A percentile compares a stretch with the other conserved stretches of the same genome.
These are phyloP conservation scores for Didymella segeticola DNA, from an alignment of 2,329 filamentous ascomycete species.

Conservation along the genomic window DNA sequence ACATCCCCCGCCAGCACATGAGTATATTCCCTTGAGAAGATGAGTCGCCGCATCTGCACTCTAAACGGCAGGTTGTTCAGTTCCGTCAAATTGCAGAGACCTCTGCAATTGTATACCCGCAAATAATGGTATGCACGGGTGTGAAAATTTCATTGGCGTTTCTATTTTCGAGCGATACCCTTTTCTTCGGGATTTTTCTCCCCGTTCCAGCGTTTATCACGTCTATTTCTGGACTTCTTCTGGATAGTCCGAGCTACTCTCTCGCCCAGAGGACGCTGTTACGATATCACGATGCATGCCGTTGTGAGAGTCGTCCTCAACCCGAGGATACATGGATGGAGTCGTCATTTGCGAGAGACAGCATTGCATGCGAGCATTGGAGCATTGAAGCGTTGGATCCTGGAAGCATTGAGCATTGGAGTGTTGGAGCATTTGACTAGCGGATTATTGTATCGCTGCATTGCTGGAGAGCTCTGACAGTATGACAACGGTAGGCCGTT, in stretches of 20 bases:
- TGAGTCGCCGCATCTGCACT: slow-evolving; percentile 14
- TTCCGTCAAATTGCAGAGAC: neutral
- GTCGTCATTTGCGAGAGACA: neutral
- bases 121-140: slow-evolving; percentile 5
- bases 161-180: slow-evolving; percentile 34
- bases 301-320: neutral
- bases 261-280: neutral
- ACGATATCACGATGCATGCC: neutral
- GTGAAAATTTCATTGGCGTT: slow-evolving; percentile 23
- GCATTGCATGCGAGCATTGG: neutral
- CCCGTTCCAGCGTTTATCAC: slow-evolving; percentile 7
- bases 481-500: neutral
- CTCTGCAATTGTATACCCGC: neutral
- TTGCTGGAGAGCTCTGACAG: neutral
- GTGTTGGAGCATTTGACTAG: neutral
- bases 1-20: slow-evolving; percentile 13
- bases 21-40: slow-evolving; percentile 22
- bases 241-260: neutral
- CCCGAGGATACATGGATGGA: neutral
- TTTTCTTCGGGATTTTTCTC: slow-evolving; percentile 26
- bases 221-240: neutral
- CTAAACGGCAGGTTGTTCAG: neutral
- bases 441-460: too few relatives aligned
- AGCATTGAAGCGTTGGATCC: neutral
- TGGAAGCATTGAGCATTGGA: too few relatives aligned